phyloP scores from a whole-genome alignment of 179 eudicot genomes.

The Camellia oleifera region DNA sequence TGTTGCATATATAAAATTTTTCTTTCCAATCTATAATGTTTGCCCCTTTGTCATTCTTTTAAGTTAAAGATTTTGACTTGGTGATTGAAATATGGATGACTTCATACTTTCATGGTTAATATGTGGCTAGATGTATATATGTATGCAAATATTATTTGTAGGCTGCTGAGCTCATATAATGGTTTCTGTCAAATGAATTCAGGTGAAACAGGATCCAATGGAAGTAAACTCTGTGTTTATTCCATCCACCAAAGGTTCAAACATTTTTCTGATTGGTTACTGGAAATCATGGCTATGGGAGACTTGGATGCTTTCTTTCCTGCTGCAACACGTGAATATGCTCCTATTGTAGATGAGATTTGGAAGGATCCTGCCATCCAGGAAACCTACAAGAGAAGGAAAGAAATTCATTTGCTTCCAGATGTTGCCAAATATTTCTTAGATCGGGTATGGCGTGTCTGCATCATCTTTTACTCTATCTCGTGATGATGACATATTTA shows the following conservation, averaged over 20 bases:
- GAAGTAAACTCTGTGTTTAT: conserved; percentile 37
- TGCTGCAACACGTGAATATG: conserved; percentile 77
- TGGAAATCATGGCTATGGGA: conserved; percentile 56
- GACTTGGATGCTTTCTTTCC: conserved; percentile 66
- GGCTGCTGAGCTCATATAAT: neutral
- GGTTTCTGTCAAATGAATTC: conserved; percentile 24
- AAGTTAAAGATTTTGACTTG: neutral
- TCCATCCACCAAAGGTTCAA: conserved; percentile 54
- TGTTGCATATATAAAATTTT: neutral
- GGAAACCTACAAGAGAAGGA: conserved; percentile 69
- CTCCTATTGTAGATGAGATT: conserved; percentile 63
- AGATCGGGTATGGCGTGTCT: conserved; percentile 50
- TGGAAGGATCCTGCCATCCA: conserved; percentile 85
- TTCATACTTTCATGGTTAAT: neutral
- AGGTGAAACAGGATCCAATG: conserved; percentile 28
- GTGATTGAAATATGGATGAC: conserved; percentile 2
- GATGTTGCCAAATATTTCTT: conserved; percentile 71
- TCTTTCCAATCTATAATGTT: neutral
- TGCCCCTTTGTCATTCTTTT: neutral
- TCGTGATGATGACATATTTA: neutral
- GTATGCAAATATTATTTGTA: too few relatives aligned
- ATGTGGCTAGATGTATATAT: neutral
- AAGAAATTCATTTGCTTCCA: conserved; percentile 58
- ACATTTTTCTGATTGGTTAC: conserved; percentile 72
- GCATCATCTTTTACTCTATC: neutral